Conservation (phyloP, 129 eudicot species). For the Heracleum sosnowskyi region DNA sequence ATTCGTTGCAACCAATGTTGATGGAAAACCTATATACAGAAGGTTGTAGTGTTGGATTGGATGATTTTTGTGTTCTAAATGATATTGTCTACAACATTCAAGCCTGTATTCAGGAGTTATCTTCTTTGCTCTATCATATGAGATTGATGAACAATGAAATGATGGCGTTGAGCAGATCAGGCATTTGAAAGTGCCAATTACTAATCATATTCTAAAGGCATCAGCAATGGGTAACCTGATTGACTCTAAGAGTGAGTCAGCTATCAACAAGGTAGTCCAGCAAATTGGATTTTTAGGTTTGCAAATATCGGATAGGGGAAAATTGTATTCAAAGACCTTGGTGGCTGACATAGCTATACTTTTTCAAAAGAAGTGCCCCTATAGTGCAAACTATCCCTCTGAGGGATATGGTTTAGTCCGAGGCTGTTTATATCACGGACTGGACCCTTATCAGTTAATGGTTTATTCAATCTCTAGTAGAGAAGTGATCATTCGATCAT, state of each 20-base stretch:
- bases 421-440: slow-evolving; percentile 57
- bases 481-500: slow-evolving; percentile 83
- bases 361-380: slow-evolving; percentile 55
- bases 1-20: slow-evolving; percentile 64
- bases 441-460: slow-evolving; percentile 78
- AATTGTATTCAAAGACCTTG: slow-evolving; percentile 57
- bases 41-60: slow-evolving; percentile 70
- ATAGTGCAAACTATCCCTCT: slow-evolving; percentile 31
- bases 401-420: slow-evolving; percentile 72
- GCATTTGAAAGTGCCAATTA: slow-evolving; percentile 38
- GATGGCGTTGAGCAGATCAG: slow-evolving; percentile 35
- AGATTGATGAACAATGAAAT: slow-evolving; percentile 49
- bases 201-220: slow-evolving; percentile 48
- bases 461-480: slow-evolving; percentile 71
- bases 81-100: slow-evolving; percentile 25
- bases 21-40: slow-evolving; percentile 68
- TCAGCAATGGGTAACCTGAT: slow-evolving; percentile 65
- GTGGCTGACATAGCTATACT: slow-evolving; percentile 54
- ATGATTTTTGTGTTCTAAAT: slow-evolving; percentile 46
- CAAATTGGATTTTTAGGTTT: slow-evolving; percentile 77
- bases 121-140: slow-evolving; percentile 41
- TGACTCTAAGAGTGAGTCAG: slow-evolving; percentile 85
- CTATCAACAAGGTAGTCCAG: slow-evolving; percentile 62
- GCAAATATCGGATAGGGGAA: slow-evolving; percentile 60
- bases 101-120: slow-evolving; percentile 30